phyloP scores from a whole-genome alignment of 2,329 filamentous ascomycete species.

The Paecilomyces niveus region DNA sequence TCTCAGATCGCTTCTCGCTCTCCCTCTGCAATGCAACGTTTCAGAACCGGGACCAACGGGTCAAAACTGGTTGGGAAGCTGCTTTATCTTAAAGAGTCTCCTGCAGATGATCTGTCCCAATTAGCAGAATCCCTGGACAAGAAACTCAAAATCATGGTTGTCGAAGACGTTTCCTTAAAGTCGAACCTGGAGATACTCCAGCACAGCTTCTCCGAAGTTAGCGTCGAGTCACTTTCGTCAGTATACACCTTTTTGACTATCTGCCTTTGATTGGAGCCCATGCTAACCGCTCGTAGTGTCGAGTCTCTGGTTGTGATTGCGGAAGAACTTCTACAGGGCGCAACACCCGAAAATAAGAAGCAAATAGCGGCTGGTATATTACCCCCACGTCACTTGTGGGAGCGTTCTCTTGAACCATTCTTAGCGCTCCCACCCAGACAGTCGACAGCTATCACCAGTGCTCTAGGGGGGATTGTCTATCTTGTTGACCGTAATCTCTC shows the following conservation, averaged over 20 bases:
- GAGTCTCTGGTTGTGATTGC: conserved; percentile 51
- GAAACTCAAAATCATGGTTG: conserved; percentile 26
- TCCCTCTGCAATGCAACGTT: conserved; percentile 34
- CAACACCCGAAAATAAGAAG: conserved; percentile 18
- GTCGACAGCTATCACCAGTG: conserved; percentile 67
- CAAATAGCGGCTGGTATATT: conserved; percentile 45
- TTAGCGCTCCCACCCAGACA: conserved; percentile 34
- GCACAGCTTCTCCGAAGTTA: conserved; percentile 42
- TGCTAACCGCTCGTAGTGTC: conserved; percentile 39
- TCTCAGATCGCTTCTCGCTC: conserved; percentile 36
- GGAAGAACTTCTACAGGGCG: conserved; percentile 38
- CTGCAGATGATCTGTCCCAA: conserved; percentile 44
- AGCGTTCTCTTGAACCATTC: conserved; percentile 51
- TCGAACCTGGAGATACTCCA: conserved; percentile 48
- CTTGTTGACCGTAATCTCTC: conserved; percentile 43
- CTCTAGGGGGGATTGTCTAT: conserved; percentile 62
- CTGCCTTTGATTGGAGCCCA: background rate
- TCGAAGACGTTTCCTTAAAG: conserved; percentile 33
- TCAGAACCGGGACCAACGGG: conserved; percentile 39
- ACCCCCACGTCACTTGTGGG: conserved; percentile 61
- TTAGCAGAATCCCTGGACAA: conserved; percentile 27
- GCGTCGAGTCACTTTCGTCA: conserved; percentile 38
- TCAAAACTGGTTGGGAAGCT: conserved; percentile 46
- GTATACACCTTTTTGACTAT: conserved; percentile 11
- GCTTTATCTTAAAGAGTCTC: conserved; percentile 47